Percentiles rank a stretch among this genome's conserved stretches.
Conservation (phyloP, 2,329 filamentous ascomycete species). For the Paecilomyces variotii region DNA sequence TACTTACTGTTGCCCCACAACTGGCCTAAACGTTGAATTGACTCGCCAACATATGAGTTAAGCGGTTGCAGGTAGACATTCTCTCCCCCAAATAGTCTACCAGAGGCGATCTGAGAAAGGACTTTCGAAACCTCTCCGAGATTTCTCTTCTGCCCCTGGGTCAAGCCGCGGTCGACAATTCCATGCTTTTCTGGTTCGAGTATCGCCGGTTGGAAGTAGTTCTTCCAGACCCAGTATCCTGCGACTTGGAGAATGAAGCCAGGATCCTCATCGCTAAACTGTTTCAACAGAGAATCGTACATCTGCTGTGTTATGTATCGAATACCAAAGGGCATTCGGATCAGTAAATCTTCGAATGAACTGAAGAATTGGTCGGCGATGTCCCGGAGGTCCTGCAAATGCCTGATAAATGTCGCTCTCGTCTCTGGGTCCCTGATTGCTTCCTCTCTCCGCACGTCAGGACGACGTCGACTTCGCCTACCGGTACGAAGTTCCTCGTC, state of each 20-base stretch:
- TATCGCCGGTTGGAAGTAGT: slow-evolving; percentile 84
- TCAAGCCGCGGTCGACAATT: slow-evolving; percentile 80
- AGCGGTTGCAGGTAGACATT: slow-evolving; percentile 94
- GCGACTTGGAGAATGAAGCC: slow-evolving; percentile 74
- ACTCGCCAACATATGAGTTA: slow-evolving; percentile 83
- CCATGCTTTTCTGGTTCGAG: slow-evolving; percentile 87
- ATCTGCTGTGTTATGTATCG: slow-evolving; percentile 82
- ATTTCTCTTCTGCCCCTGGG: slow-evolving; percentile 88
- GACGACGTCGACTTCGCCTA: slow-evolving; percentile 66
- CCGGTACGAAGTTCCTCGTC: slow-evolving; percentile 95
- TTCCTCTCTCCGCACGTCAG: slow-evolving; percentile 80
- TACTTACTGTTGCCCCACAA: slow-evolving; percentile 60
- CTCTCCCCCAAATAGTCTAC: slow-evolving; percentile 82
- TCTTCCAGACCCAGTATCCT: slow-evolving; percentile 87
- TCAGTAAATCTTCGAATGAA: slow-evolving; percentile 71
- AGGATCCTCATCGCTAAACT: slow-evolving; percentile 72
- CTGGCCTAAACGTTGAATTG: slow-evolving; percentile 67
- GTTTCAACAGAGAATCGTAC: slow-evolving; percentile 66
- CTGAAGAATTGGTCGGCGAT: slow-evolving; percentile 87
- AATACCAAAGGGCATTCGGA: slow-evolving; percentile 86
- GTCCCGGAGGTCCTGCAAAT: slow-evolving; percentile 86
- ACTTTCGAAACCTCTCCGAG: slow-evolving; percentile 86
- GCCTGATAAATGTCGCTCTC: slow-evolving; percentile 83
- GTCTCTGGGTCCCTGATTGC: slow-evolving; percentile 96
- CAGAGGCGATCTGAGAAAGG: slow-evolving; percentile 78